phyloP scores from a whole-genome alignment of 1,284 basidiomycete species.

The Mrakiaceae sp. region DNA sequence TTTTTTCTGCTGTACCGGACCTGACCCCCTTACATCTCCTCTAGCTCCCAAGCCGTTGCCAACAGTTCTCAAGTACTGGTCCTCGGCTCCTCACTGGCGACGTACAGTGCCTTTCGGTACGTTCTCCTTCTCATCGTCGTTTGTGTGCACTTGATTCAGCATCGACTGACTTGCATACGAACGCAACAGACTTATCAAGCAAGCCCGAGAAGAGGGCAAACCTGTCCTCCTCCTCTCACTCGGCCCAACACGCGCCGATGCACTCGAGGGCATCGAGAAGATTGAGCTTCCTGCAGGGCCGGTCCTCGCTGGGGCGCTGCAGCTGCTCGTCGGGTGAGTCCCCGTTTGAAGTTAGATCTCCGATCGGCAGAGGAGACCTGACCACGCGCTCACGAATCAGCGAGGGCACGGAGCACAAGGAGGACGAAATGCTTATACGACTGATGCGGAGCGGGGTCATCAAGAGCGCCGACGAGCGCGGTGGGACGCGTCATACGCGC shows the following conservation, averaged over 20 bases:
- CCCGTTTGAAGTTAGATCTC: background rate
- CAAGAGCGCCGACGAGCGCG: no score
- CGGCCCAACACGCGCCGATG: conserved; percentile 74
- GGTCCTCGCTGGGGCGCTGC: conserved; percentile 49
- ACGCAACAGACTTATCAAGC: conserved; percentile 55
- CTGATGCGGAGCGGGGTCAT: conserved; percentile 10
- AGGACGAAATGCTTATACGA: conserved; percentile 5
- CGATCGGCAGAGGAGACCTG: background rate
- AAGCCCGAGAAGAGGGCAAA: conserved; percentile 61
- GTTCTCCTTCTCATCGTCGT: background rate
- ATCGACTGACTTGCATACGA: no score
- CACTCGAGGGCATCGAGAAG: conserved; percentile 57
- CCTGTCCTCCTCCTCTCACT: conserved; percentile 69
- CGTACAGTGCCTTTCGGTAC: conserved; percentile 78
- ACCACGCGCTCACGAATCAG: background rate
- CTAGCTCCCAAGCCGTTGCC: conserved; percentile 41
- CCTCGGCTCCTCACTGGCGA: conserved; percentile 79
- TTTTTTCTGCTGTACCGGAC: conserved; percentile 1
- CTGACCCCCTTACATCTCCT: conserved; percentile 39
- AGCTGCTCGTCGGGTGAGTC: conserved; percentile 8
- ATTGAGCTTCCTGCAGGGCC: conserved; percentile 59
- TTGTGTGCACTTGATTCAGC: no score
- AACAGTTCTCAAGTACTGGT: conserved; percentile 57
- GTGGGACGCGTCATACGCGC: no score
- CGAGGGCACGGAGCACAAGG: background rate